phyloP scores from a whole-genome alignment of 2,329 filamentous ascomycete genomes.

The Fusarium falciforme region DNA sequence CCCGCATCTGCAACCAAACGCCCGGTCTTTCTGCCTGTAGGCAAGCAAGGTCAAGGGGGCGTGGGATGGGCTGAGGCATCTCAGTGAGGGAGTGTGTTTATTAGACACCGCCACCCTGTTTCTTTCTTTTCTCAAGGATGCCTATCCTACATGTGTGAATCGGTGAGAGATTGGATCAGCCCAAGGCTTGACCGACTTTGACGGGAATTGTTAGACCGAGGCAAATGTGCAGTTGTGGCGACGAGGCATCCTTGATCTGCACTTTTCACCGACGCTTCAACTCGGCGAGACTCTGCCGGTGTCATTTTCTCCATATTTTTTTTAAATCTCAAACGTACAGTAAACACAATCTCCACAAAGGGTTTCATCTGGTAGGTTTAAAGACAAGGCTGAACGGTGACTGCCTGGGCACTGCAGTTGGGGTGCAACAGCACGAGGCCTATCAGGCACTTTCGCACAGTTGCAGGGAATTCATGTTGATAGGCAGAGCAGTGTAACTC shows the following conservation, averaged over 20 bases:
- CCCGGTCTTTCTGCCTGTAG: background rate
- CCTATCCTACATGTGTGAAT: background rate
- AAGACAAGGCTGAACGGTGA: background rate
- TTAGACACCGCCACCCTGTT: background rate
- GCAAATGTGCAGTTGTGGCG: background rate
- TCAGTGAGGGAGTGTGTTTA: background rate
- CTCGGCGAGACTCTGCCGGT: background rate
- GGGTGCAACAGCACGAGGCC: background rate
- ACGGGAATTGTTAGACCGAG: background rate
- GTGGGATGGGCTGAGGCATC: background rate
- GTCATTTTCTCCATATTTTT: background rate
- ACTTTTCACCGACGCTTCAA: background rate
- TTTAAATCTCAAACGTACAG: background rate
- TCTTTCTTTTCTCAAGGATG: background rate
- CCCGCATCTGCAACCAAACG: background rate
- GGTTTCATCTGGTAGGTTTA: background rate
- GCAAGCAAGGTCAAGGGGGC: background rate
- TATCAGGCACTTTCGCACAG: background rate
- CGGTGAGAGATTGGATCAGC: background rate
- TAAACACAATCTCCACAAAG: background rate
- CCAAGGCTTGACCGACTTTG: background rate
- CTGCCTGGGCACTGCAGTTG: background rate
- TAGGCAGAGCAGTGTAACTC: background rate
- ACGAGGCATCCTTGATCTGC: background rate
- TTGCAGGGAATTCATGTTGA: background rate